A percentile compares a stretch with the other conserved stretches of the same genome.
These are phyloP conservation scores for Clarireedia sp. DNA, from an alignment of 2,329 filamentous ascomycete genomes.

Conservation along the genomic window DNA sequence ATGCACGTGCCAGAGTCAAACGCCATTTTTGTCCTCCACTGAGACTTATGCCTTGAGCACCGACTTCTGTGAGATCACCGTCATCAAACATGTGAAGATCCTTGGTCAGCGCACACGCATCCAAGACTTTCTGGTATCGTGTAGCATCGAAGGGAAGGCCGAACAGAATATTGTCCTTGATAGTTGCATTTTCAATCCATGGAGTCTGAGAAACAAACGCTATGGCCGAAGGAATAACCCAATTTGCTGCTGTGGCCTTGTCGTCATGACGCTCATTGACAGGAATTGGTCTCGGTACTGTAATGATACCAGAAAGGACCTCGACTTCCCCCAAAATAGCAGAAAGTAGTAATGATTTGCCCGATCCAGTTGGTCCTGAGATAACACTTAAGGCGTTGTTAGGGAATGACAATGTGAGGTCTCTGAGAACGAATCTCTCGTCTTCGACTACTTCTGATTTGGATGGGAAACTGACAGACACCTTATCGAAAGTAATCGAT, in stretches of 20 bases:
- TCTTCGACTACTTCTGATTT: conserved; percentile 49
- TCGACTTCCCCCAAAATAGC: conserved; percentile 69
- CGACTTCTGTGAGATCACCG: conserved; percentile 71
- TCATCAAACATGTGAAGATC: conserved; percentile 68
- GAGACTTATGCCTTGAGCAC: conserved; percentile 73
- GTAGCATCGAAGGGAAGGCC: conserved; percentile 58
- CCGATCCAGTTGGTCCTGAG: conserved; percentile 67
- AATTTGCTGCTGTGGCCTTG: conserved; percentile 50
- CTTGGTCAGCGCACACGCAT: conserved; percentile 63
- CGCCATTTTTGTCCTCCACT: conserved; percentile 78
- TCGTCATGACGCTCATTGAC: conserved; percentile 49
- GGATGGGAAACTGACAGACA: conserved; percentile 63
- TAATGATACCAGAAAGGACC: conserved; percentile 52
- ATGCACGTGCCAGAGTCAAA: conserved; percentile 65
- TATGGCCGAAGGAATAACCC: conserved; percentile 59
- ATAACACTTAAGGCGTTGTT: conserved; percentile 61
- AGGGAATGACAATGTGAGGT: conserved; percentile 59
- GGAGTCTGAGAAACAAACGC: conserved; percentile 72
- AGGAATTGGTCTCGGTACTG: conserved; percentile 41
- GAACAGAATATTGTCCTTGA: conserved; percentile 70
- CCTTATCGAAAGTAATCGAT: conserved; percentile 55
- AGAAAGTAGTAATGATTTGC: conserved; percentile 67
- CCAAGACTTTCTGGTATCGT: conserved; percentile 60
- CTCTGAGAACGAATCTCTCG: conserved; percentile 55
- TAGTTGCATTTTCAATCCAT: conserved; percentile 75